A percentile compares a stretch with the other conserved stretches of the same genome.
Conservation (phyloP, 2,329 filamentous ascomycete genomes). For the Sordariomycetes sp. region DNA sequence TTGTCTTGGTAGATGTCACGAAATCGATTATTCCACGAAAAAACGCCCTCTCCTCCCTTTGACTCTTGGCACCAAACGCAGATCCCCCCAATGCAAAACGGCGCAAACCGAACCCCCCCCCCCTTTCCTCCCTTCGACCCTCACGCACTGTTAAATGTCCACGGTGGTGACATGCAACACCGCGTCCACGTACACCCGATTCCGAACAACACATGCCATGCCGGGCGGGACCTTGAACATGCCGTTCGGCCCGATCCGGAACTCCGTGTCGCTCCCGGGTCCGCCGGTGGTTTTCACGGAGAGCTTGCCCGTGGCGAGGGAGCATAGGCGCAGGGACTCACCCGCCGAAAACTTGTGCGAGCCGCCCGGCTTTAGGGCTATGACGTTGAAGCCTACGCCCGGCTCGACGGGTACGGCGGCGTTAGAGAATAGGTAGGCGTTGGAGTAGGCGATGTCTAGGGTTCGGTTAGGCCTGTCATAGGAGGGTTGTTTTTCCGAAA, state of each 20-base stretch:
- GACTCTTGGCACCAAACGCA: neutral
- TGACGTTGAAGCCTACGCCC: slow-evolving; percentile 24
- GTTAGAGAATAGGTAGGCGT: slow-evolving; percentile 22
- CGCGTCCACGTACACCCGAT: slow-evolving; percentile 28
- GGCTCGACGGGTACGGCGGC: slow-evolving; percentile 20
- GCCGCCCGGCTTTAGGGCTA: slow-evolving; percentile 24
- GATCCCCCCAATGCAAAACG: neutral
- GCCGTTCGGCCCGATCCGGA: slow-evolving; percentile 28
- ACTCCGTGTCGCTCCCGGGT: slow-evolving; percentile 14
- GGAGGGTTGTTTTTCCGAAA: too few species aligned
- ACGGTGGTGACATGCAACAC: slow-evolving; percentile 26
- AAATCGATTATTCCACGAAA: too few species aligned
- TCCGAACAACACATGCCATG: slow-evolving; percentile 22
- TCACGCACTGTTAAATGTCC: neutral
- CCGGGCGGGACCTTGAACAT: slow-evolving; percentile 28
- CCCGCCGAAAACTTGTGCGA: slow-evolving; percentile 16
- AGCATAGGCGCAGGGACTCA: slow-evolving; percentile 21
- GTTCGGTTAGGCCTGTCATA: neutral
- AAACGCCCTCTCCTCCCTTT: too few species aligned
- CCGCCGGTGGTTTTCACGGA: slow-evolving; percentile 17
- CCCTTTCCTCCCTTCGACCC: neutral
- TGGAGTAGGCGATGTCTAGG: slow-evolving; percentile 29
- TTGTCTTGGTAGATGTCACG: too few species aligned
- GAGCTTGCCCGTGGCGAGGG: slow-evolving; percentile 25
- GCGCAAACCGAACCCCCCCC: too few species aligned